phyloP scores from a whole-genome alignment of 2,329 filamentous ascomycete genomes.

The Stenocarpella maydis region DNA sequence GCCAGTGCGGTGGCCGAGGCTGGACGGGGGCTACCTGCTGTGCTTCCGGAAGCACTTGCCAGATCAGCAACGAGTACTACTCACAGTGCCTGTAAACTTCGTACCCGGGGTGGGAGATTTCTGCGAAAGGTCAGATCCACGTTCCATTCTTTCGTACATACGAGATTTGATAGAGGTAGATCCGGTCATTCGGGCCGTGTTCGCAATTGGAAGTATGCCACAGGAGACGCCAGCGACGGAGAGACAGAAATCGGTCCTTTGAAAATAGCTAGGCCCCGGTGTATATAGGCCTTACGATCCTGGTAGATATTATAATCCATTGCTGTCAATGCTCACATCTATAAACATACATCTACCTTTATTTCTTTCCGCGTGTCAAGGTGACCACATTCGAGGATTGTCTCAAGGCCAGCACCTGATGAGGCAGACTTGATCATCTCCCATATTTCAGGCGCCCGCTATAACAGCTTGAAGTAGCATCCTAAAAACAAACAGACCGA shows the following conservation, averaged over 20 bases:
- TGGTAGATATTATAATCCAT: conserved; percentile 20
- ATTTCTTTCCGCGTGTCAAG: too few relatives aligned
- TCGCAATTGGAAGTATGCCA: not conserved
- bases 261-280: not conserved
- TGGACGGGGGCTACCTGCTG: conserved; percentile 26
- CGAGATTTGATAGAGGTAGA: conserved; percentile 13
- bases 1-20: conserved; percentile 25
- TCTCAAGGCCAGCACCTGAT: too few relatives aligned
- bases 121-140: not conserved
- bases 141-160: conserved; percentile 8
- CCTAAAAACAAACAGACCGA: too few relatives aligned
- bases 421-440: too few relatives aligned
- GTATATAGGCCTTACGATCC: conserved; percentile 13
- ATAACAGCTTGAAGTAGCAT: too few relatives aligned
- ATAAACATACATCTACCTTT: too few relatives aligned
- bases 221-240: not conserved
- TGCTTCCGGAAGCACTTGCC: conserved; percentile 29
- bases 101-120: fast-evolving
- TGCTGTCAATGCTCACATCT: not conserved
- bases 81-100: conserved; percentile 23
- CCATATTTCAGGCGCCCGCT: too few relatives aligned
- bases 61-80: conserved; percentile 30
- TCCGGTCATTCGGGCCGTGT: not conserved
- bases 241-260: conserved; percentile 7
- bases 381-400: too few relatives aligned